These are phyloP conservation scores for Aspergillus ochraceoroseus DNA, from an alignment of 2,329 filamentous ascomycete genomes.

Conservation along the genomic window DNA sequence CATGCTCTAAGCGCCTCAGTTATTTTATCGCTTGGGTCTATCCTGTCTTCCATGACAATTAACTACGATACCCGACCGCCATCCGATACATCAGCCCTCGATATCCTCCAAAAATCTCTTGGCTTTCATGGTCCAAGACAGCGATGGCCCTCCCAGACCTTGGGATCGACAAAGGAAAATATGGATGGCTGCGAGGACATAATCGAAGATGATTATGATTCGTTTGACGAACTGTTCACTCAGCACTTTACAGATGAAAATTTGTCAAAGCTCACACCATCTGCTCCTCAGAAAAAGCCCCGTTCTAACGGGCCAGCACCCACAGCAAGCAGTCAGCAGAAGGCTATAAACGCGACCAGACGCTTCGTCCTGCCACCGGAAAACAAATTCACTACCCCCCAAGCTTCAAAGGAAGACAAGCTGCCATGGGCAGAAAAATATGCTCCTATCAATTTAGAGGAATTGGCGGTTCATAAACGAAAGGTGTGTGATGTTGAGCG, in stretches of 20 bases:
- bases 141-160: conserved; percentile 31
- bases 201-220: conserved; percentile 42
- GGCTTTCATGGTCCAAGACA: conserved; percentile 29
- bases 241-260: conserved; percentile 29
- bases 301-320: conserved; percentile 9
- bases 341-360: conserved; percentile 19
- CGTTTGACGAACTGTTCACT: conserved; percentile 36
- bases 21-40: too few species aligned
- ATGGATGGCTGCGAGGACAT: conserved; percentile 29
- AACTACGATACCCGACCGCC: conserved; percentile 21
- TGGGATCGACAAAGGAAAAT: neutral
- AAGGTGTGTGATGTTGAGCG: conserved; percentile 80
- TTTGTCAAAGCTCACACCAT: conserved; percentile 3
- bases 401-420: conserved; percentile 42
- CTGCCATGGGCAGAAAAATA: conserved; percentile 87
- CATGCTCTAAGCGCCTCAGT: too few species aligned
- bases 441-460: conserved; percentile 67
- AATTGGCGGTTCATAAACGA: conserved; percentile 89
- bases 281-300: conserved; percentile 12
- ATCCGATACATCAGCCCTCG: conserved; percentile 9
- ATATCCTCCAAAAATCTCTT: neutral
- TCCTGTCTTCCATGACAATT: conserved; percentile 1
- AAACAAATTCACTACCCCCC: conserved; percentile 12
- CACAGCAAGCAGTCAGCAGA: conserved; percentile 14
- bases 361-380: conserved; percentile 27